phyloP scores from a whole-genome alignment of 148 eudicot species.

The Vaccinium myrtillus region DNA sequence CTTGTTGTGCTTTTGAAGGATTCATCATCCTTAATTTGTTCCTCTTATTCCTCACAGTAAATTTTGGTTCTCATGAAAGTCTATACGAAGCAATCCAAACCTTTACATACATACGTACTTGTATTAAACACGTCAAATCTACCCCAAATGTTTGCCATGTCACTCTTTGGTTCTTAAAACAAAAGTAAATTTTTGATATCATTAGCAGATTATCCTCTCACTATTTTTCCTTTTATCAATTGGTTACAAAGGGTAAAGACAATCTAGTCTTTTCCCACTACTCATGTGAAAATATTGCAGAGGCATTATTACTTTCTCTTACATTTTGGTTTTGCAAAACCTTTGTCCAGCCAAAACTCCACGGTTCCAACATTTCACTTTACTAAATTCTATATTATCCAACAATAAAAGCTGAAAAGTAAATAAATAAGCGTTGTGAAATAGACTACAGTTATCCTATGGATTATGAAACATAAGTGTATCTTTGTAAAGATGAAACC shows the following conservation, averaged over 20 bases:
- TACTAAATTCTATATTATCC: too few species aligned
- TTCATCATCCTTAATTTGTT: background rate
- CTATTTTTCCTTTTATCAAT: too few species aligned
- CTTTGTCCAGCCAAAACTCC: background rate
- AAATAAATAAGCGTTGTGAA: background rate
- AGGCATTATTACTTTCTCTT: background rate
- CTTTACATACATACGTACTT: background rate
- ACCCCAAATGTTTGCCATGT: too few species aligned
- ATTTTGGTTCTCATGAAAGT: background rate
- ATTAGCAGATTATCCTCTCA: too few species aligned
- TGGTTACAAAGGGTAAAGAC: background rate
- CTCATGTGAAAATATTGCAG: background rate
- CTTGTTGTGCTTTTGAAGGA: background rate
- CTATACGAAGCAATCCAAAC: background rate
- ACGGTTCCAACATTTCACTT: background rate
- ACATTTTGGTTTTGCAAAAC: background rate
- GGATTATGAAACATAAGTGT: background rate
- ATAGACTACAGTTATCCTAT: background rate
- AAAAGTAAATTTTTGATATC: too few species aligned
- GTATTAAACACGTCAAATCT: background rate
- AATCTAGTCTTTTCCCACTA: background rate
- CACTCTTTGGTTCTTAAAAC: too few species aligned
- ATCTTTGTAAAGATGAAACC: background rate
- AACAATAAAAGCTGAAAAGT: too few species aligned
- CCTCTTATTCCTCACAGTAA: background rate